Evolutionary conservation across 2,329 filamentous ascomycete species (phyloP), one percentile per base, ranked within the genome.

Genomic region (Leptographium procerum): DNA sequence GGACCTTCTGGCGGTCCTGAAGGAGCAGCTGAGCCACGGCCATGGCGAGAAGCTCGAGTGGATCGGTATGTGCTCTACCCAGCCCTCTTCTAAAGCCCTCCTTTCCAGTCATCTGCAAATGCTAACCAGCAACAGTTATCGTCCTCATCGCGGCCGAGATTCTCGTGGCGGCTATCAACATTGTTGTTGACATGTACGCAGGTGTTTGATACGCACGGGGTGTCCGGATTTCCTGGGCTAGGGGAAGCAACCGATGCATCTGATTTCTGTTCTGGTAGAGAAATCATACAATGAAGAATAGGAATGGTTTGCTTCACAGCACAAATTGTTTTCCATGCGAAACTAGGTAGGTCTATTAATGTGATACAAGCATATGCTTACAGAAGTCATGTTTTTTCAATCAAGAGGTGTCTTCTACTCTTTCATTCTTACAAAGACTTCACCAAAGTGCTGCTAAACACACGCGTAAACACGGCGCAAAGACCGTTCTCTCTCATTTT

Each of bases 121-220:
- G 31, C 48, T 59, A 50, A 64, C 60, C 4, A 16, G 13, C 28
- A 7, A 14, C 13, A 91, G 91, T 99, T 50, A 97, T 99, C 66
- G 81, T 97, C 26, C 83, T 99, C 55, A 96, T 99, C 67, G 92
- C 91, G 9, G 91, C 91, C 14, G 94, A 99, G 70, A 96, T 97
- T 62, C 75, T 96, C 9, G 91, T 97, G 53, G 91, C 91, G 1
- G 88, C 84, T 22, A 87, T 97, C 66, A 97, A 97, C 71, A 97
- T 99, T 63, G 81, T 96, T 33, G 94, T 97, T 36, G 94, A 97
- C 71, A 70, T 97, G 64, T 95, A 95, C 67, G 91, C 88, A 0
- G 69, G 69, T 8, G 50, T 33, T 10, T 16, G n/a, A 43, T 43
- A 43, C 16, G n/a, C 7, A 40, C 36, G 36, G 34, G 9, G 16